A percentile compares a stretch with the other conserved stretches of the same genome.
phyloP scores from a whole-genome alignment of 805 yeast species.

The Nakazawaea wickerhamii region DNA sequence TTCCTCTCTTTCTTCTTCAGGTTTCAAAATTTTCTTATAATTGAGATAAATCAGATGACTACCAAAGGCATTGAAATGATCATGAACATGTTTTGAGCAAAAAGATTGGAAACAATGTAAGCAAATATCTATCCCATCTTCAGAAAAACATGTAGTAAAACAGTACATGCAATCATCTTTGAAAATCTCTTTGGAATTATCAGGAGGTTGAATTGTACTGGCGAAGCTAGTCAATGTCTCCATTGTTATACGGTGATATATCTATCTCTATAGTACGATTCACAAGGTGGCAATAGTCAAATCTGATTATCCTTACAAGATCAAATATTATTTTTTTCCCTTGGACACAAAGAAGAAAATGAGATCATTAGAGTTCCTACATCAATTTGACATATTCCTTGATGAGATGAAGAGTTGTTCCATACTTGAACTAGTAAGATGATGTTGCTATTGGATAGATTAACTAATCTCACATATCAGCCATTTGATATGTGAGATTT shows the following conservation, averaged over 20 bases:
- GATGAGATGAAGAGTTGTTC: no score
- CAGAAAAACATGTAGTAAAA: conserved; percentile 59
- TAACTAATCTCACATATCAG: no score
- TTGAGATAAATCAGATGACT: conserved; percentile 58
- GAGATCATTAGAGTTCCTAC: no score
- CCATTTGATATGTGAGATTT: no score
- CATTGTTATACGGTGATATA: neutral
- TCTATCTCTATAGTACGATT: neutral
- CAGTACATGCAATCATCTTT: conserved; percentile 91
- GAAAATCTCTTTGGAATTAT: conserved; percentile 41
- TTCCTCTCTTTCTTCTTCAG: conserved; percentile 25
- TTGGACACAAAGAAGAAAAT: no score
- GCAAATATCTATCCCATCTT: conserved; percentile 68
- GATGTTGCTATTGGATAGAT: no score
- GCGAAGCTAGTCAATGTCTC: neutral
- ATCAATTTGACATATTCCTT: no score
- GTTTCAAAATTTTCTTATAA: conserved; percentile 46
- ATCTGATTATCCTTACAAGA: no score
- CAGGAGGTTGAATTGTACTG: conserved; percentile 18
- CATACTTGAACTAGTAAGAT: no score
- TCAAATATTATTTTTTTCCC: no score
- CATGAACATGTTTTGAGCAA: conserved; percentile 52
- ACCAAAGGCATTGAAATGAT: conserved; percentile 44
- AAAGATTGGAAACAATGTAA: conserved; percentile 69
- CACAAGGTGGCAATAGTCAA: neutral